These are phyloP conservation scores for Phialocephala subalpina DNA, from an alignment of 2,329 filamentous ascomycete genomes.

Conservation along the genomic window DNA sequence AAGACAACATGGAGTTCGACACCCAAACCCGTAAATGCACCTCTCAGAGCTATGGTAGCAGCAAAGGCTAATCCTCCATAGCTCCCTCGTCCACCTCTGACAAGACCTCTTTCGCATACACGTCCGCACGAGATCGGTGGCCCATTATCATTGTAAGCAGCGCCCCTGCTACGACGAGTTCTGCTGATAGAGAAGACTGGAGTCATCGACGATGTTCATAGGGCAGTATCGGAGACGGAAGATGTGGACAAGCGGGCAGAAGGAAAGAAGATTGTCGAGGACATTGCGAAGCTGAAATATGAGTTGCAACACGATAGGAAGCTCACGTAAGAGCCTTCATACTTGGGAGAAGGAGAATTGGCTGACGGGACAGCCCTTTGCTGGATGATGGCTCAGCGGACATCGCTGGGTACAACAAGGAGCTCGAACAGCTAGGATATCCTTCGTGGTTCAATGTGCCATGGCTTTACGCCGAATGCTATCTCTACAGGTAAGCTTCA, in stretches of 20 bases:
- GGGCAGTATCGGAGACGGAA: conserved; percentile 62
- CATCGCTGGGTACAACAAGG: conserved; percentile 83
- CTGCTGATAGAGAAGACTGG: conserved; percentile 69
- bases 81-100: conserved; percentile 83
- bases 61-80: conserved; percentile 46
- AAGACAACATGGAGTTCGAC: conserved; percentile 73
- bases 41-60: neutral
- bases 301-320: conserved; percentile 89
- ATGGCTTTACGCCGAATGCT: conserved; percentile 95
- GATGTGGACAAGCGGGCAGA: conserved; percentile 75
- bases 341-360: conserved; percentile 52
- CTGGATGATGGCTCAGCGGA: conserved; percentile 52
- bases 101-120: conserved; percentile 84
- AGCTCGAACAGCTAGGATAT: conserved; percentile 76
- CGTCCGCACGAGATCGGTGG: conserved; percentile 88
- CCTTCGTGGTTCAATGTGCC: conserved; percentile 84
- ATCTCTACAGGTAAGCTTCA: conserved; percentile 73
- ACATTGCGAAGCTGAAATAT: conserved; percentile 87
- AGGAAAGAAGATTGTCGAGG: conserved; percentile 85
- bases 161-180: conserved; percentile 3
- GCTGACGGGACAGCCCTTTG: conserved; percentile 59
- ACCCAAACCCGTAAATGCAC: conserved; percentile 71
- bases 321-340: conserved; percentile 66
- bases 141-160: conserved; percentile 82
- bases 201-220: conserved; percentile 94